phyloP scores from a whole-genome alignment of 768 basidiomycete species.

The Mrakia blollopis region DNA sequence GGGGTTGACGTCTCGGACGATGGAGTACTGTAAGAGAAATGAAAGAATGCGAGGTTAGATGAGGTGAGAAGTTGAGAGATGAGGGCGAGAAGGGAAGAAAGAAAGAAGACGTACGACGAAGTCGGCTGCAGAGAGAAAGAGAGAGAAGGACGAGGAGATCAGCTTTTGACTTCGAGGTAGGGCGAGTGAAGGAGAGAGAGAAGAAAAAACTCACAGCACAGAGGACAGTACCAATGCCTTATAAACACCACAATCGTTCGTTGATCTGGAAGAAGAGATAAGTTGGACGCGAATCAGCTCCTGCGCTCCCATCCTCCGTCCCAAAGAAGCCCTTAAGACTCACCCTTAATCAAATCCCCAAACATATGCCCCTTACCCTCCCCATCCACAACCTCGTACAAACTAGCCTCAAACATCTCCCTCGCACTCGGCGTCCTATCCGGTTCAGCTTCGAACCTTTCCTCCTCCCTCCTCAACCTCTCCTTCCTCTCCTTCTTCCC shows the following conservation, averaged over 20 bases:
- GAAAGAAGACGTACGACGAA: background rate
- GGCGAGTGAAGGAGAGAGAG: background rate
- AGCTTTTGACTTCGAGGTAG: background rate
- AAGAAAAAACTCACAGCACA: conserved; percentile 48
- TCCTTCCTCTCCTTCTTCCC: conserved; percentile 36
- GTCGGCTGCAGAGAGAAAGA: conserved; percentile 1
- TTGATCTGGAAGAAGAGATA: conserved; percentile 39
- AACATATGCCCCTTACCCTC: conserved; percentile 64
- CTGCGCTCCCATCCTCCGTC: background rate
- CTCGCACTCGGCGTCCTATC: conserved; percentile 50
- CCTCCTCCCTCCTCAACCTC: conserved; percentile 38
- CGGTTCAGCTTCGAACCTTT: conserved; percentile 39
- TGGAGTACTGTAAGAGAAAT: conserved; percentile 48
- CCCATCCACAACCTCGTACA: conserved; percentile 61
- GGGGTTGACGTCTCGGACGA: conserved; percentile 52
- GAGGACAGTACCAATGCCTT: conserved; percentile 61
- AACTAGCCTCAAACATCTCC: conserved; percentile 60
- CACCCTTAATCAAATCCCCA: conserved; percentile 53
- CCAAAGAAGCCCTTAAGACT: background rate
- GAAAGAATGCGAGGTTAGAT: background rate
- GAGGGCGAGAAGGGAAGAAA: background rate
- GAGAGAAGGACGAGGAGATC: background rate
- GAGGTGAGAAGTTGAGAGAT: background rate
- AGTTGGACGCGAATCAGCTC: background rate
- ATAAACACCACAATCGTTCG: conserved; percentile 77